phyloP scores from a whole-genome alignment of 371 early-diverging fungal species.

The Mucor indicus region DNA sequence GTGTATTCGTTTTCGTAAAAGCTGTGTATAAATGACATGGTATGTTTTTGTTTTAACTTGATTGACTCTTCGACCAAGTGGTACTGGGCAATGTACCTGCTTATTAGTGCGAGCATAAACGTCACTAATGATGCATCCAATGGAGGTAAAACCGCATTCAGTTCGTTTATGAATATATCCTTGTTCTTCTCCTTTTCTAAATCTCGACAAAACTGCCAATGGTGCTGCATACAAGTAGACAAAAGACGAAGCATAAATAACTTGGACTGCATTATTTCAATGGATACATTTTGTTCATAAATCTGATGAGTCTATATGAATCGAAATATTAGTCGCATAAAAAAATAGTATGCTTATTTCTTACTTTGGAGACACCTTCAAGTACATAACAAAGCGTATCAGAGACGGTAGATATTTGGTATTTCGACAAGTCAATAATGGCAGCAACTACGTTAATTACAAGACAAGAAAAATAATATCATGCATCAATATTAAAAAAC shows the following conservation, averaged over 20 bases:
- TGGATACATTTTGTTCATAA: slow-evolving; percentile 55
- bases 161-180: slow-evolving; percentile 9
- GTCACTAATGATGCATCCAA: slow-evolving; percentile 70
- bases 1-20: slow-evolving; percentile 14
- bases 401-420: slow-evolving; percentile 55
- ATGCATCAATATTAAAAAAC: no score
- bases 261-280: slow-evolving; percentile 73
- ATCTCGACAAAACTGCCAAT: slow-evolving; percentile 50
- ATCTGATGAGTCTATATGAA: slow-evolving; percentile 22
- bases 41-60: slow-evolving; percentile 10
- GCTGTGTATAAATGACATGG: background rate
- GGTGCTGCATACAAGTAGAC: slow-evolving; percentile 72
- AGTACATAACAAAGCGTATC: slow-evolving; percentile 56
- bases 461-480: no score
- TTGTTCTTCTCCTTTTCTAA: slow-evolving; percentile 12
- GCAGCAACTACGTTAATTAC: slow-evolving; percentile 50
- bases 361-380: slow-evolving; percentile 65
- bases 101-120: slow-evolving; percentile 60
- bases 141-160: slow-evolving; percentile 41
- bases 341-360: background rate
- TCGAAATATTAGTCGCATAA: no score
- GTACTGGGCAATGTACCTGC: slow-evolving; percentile 61
- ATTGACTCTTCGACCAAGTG: slow-evolving; percentile 39
- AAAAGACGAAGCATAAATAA: slow-evolving; percentile 71
- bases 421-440: slow-evolving; percentile 63